A percentile compares a stretch with the other conserved stretches of the same genome.
These are phyloP conservation scores for Mycogone perniciosa DNA, from an alignment of 2,329 filamentous ascomycete species.

Conservation along the genomic window DNA sequence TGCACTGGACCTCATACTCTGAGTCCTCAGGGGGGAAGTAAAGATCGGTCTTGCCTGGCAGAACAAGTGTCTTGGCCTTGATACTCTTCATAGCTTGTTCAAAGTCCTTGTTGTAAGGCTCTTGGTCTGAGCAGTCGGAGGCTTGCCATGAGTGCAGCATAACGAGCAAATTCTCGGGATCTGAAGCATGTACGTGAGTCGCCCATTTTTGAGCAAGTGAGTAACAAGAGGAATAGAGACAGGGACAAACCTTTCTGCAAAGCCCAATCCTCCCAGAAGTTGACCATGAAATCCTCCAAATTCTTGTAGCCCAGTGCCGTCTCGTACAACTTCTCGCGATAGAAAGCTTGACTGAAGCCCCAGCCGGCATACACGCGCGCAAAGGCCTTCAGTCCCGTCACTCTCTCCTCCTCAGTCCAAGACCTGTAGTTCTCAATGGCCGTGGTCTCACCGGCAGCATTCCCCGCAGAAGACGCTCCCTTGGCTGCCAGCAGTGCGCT, in stretches of 20 bases:
- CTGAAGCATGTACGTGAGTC: constrained; percentile 20
- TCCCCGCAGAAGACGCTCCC: constrained; percentile 45
- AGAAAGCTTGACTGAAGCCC: constrained; percentile 76
- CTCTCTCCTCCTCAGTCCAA: constrained; percentile 37
- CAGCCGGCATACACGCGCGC: constrained; percentile 72
- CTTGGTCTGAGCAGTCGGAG: constrained; percentile 62
- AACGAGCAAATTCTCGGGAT: constrained; percentile 66
- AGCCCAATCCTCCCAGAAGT: constrained; percentile 73
- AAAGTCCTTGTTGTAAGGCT: constrained; percentile 62
- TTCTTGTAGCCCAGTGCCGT: constrained; percentile 57
- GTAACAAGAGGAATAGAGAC: neutral
- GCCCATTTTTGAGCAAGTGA: constrained; percentile 15
- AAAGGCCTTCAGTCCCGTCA: constrained; percentile 57
- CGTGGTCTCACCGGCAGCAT: constrained; percentile 23
- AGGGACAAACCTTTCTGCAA: constrained; percentile 49
- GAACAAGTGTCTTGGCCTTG: constrained; percentile 63
- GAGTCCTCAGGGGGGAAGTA: constrained; percentile 81
- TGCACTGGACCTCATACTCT: constrained; percentile 59
- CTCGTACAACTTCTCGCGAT: constrained; percentile 64
- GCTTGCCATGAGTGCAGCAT: constrained; percentile 78
- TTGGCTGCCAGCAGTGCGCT: constrained; percentile 38
- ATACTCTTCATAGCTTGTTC: constrained; percentile 60
- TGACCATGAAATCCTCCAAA: constrained; percentile 67
- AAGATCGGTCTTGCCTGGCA: constrained; percentile 67
- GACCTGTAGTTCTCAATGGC: constrained; percentile 12